Evolutionary conservation across 306 rosid species (phyloP).

Genomic region (Cucurbita maxima): DNA sequence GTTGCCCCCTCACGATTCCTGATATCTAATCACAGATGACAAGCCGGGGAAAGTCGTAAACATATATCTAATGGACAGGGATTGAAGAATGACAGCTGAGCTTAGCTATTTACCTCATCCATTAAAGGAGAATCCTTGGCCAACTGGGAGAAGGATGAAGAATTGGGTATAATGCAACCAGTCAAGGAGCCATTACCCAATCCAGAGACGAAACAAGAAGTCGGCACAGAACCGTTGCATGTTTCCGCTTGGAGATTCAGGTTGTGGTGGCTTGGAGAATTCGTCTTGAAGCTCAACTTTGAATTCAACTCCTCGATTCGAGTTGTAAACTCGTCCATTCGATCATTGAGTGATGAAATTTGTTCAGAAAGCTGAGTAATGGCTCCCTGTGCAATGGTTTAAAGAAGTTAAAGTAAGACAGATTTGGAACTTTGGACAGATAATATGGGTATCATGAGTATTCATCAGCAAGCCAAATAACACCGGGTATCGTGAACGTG

Average conservation of each 20-base stretch:
- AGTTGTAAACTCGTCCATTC: conserved; percentile 89
- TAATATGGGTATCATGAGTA: background rate
- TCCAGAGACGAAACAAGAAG: conserved; percentile 53
- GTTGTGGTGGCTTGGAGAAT: conserved; percentile 66
- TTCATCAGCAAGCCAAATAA: conserved; percentile 1
- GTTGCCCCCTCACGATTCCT: conserved; percentile 50
- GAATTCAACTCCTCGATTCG: conserved; percentile 77
- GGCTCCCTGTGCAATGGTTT: conserved; percentile 28
- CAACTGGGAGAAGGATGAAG: conserved; percentile 66
- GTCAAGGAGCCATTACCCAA: conserved; percentile 54
- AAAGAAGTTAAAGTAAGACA: background rate
- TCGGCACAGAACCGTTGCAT: conserved; percentile 76
- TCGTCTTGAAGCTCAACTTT: conserved; percentile 38
- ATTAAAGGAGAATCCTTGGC: conserved; percentile 48
- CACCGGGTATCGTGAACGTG: background rate
- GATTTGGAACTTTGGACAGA: background rate
- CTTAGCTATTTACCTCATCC: conserved; percentile 60
- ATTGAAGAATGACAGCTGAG: background rate
- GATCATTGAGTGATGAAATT: conserved; percentile 77
- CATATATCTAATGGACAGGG: background rate
- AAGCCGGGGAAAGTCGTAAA: background rate
- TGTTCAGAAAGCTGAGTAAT: conserved; percentile 73
- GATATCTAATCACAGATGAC: conserved; percentile 36
- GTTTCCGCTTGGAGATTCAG: conserved; percentile 55
- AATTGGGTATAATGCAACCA: conserved; percentile 51